Conservation (phyloP, 2,329 filamentous ascomycete genomes). For the Mollisiaceae sp. region DNA sequence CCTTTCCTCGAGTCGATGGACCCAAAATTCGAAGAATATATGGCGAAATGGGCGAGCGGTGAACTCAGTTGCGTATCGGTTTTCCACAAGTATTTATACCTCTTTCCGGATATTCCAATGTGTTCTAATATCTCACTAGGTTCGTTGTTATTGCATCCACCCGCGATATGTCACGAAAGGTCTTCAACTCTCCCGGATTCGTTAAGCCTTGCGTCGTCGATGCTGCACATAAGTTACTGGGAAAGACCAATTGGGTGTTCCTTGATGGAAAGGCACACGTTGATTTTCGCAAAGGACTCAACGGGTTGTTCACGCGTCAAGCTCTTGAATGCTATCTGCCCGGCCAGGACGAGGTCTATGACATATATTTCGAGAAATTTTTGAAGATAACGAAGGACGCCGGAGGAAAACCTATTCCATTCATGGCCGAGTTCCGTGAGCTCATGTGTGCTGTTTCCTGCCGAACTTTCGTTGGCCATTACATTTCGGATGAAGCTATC, state of each 20-base stretch:
- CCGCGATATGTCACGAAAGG: conserved; percentile 93
- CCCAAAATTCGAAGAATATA: conserved; percentile 89
- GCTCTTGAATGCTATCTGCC: conserved; percentile 89
- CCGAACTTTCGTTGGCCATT: conserved; percentile 96
- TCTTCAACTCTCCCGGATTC: conserved; percentile 90
- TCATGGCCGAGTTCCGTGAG: conserved; percentile 92
- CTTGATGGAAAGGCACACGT: conserved; percentile 93
- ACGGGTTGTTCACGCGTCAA: conserved; percentile 89
- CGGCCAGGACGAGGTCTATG: conserved; percentile 90
- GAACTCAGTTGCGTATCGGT: conserved; percentile 96
- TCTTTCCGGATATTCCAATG: neutral
- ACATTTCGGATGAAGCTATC: conserved; percentile 87
- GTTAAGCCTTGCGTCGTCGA: conserved; percentile 98
- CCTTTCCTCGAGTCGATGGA: conserved; percentile 92
- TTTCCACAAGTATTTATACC: conserved; percentile 87
- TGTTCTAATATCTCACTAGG: conserved; percentile 50
- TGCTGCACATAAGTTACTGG: conserved; percentile 89
- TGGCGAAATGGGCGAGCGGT: conserved; percentile 90
- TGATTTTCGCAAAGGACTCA: conserved; percentile 96
- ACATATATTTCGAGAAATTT: conserved; percentile 82
- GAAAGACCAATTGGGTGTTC: conserved; percentile 95
- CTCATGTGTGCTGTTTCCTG: conserved; percentile 94
- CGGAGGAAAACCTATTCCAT: conserved; percentile 76
- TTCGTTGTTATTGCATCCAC: conserved; percentile 97
- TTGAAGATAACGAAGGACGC: conserved; percentile 74